Base-by-base conservation (phyloP, 805 yeast genomes). In the Tetrapisispora fleetii region DNA sequence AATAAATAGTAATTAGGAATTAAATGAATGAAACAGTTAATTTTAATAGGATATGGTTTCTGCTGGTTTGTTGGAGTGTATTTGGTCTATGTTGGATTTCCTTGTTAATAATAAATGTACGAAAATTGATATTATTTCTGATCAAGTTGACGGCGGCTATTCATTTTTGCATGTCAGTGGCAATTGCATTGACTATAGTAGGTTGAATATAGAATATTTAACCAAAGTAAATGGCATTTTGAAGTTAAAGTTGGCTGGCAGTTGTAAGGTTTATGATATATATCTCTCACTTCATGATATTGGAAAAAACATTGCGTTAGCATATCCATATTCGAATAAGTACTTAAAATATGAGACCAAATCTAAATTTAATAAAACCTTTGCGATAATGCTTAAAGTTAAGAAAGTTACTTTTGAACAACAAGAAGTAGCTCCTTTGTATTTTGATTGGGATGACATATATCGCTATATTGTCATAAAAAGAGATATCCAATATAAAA, bases 101-200 rank as follows among this genome's bases (percentile, higher is more conserved):
- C 19, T 41, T 19, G 19, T 18, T 18, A 14, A 11, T 11, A 41
- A 41, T 19, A 9, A 41, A 6, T 41, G 44, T 16, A 28, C 37
- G 17, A 41, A 41, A 7, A 19, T 41, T 3, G n/a, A 30, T 14
- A 41, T 41, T 16, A 17, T 41, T 18, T 41, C 44, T 5, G 37
- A 41, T 41, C 37, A 30, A 19, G 17, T 18, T 11, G 11, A 17
- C 14, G 44, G 44, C 44, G 44, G 44, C 44, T 41, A 41, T 41
- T 41, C 44, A 3, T 41, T 41, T 28, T n/a, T 41, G 13, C 30
- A 41, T 30, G 9, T 41, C 2, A 41, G 14, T 11, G 44, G 44
- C 10, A 41, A 41, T 19, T 28, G 18, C 3, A 19, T 41, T 10
- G 3, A 10, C 6, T 4, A 14, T 11, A 22, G 30, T 8, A 41